phyloP scores from a whole-genome alignment of 176 grass and related monocot species.

The Musa itinerans region DNA sequence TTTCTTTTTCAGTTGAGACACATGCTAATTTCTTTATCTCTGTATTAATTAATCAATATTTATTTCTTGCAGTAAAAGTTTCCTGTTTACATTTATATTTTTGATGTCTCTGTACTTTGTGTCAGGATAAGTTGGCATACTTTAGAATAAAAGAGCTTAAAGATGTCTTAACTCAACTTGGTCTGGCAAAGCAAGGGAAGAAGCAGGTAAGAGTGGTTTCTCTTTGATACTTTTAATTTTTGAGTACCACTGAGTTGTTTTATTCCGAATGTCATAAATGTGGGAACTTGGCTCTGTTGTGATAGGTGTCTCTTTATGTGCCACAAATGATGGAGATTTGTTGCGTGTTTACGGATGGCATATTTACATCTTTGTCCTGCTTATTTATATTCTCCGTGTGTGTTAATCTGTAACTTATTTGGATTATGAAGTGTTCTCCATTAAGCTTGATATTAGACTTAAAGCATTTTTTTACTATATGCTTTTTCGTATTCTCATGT shows the following conservation, averaged over 20 bases:
- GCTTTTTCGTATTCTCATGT: no score
- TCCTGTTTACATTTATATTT: background rate
- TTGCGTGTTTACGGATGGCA: no score
- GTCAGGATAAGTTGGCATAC: slow-evolving; percentile 38
- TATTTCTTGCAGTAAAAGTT: background rate
- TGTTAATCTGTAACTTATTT: no score
- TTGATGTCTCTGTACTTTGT: slow-evolving; percentile 9
- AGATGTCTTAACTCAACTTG: slow-evolving; percentile 69
- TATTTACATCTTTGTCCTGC: no score
- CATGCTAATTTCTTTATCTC: background rate
- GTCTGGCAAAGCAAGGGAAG: slow-evolving; percentile 60
- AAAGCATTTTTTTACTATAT: background rate
- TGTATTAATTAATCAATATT: background rate
- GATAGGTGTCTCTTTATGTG: background rate
- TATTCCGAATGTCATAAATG: background rate
- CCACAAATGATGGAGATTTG: background rate
- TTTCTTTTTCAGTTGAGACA: background rate
- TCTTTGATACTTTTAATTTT: background rate
- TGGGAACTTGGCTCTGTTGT: background rate
- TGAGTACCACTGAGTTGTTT: background rate
- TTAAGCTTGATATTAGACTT: background rate
- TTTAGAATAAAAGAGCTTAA: slow-evolving; percentile 93
- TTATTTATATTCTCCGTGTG: no score
- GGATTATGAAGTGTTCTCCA: no score
- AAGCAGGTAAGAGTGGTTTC: slow-evolving; percentile 59